Evolutionary conservation across 306 rosid genomes (phyloP), one percentile per base, ranked within the genome.

Genomic region (Hylodesmum podocarpum): DNA sequence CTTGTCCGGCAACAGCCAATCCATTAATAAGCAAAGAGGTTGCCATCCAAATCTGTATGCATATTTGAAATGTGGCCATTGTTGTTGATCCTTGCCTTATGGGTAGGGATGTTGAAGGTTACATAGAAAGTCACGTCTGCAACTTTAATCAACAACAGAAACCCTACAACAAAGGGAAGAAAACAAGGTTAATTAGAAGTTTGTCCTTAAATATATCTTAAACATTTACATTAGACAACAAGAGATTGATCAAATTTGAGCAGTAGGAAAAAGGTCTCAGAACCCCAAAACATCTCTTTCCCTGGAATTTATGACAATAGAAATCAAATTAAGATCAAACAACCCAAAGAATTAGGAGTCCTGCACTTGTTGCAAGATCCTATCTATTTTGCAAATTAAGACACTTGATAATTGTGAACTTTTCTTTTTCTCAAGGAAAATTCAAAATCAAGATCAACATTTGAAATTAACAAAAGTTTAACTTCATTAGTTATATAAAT

Each of bases 1-100:
- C 98, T 89, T 93, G 98, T 29, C 92, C 98, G 46, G 98, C 97
- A 79, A 93, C 96, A 50, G 98, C 98, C 28, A 93, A 83, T 18
- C 98, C 98, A 46, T 93, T 97, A 19, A 97, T 93, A 40, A 91
- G 86, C 77, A 93, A 84, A 63, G 98, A 93, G 13, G 87, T 80
- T 16, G 97, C 93, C 89, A 93, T 78, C 97, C 98, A 93, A 80
- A 93, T 80, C 77, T 93, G 98, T 83, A 93, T 86, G 84, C 98
- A 93, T 77, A 93, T 84, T 66, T 93, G 98, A 72, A 91, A 93
- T 8, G 97, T 97, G 18, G 97, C 98, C 98, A 91, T 93, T 37
- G 92, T 40, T 39, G 86, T 91, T 21, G 97, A 12, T 53, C 98
- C 98, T 78, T 85, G 85, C 27, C 95, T 86, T 75, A 97, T 96